These are phyloP conservation scores for Cronartium quercuum DNA, from an alignment of 1,284 basidiomycete species.

Conservation along the genomic window DNA sequence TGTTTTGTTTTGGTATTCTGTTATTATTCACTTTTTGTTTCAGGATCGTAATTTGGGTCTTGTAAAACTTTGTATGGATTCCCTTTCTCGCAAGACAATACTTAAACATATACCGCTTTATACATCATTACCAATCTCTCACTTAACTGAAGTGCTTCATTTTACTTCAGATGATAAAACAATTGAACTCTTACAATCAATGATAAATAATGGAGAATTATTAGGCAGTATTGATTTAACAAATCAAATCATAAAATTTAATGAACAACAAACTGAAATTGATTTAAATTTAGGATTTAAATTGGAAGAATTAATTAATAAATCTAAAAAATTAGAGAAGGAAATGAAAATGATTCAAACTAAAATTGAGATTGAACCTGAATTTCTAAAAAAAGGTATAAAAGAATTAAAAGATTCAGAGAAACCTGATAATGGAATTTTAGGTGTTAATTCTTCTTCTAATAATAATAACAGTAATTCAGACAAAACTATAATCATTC, in stretches of 20 bases:
- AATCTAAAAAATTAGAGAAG: not conserved
- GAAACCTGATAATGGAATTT: not conserved
- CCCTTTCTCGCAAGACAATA: slow-evolving; percentile 8
- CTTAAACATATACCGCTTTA: slow-evolving; percentile 23
- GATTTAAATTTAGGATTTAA: slow-evolving; percentile 1
- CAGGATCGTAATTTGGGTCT: slow-evolving; percentile 32
- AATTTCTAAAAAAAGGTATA: slow-evolving; percentile 4
- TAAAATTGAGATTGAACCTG: slow-evolving; percentile 15
- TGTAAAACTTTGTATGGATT: slow-evolving; percentile 20
- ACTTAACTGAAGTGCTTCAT: not conserved
- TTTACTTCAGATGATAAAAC: not conserved
- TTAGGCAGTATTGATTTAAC: slow-evolving; percentile 1
- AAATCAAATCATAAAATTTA: not conserved
- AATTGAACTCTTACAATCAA: not conserved
- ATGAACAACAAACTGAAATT: not conserved
- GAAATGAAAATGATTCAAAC: not conserved
- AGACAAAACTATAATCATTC: no score
- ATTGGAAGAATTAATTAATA: not conserved
- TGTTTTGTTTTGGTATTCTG: not conserved
- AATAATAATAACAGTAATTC: no score
- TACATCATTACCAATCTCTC: slow-evolving; percentile 16
- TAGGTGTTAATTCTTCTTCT: no score
- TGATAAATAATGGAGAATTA: slow-evolving; percentile 24
- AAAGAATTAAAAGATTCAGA: slow-evolving; percentile 1
- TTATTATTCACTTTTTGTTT: not conserved